Base-by-base conservation (phyloP, 768 basidiomycete species). In the Boletellus ananiceps region DNA sequence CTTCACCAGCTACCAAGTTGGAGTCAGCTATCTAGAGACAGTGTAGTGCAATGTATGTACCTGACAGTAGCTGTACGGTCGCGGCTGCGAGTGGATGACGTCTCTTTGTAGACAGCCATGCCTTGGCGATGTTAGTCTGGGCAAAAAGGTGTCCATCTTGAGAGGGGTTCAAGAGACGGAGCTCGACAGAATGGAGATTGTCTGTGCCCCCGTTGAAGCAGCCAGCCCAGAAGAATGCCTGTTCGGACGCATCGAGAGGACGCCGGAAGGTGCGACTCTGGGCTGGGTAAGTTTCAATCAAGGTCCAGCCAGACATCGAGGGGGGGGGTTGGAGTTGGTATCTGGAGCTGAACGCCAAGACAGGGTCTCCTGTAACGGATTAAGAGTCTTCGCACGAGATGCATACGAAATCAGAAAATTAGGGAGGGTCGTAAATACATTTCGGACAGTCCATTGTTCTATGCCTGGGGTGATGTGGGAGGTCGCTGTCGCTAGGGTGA, bases 71-170 rank as follows among this genome's bases (percentile, higher is more conserved):
- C 8, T 47, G 14, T 5, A 46, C 13, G 18, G 44, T 37, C 9
- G 44, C 36, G 7, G 36, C 44, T 15, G 36, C 27, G 13, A 46
- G 46, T 7, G 46, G 37, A 27, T 15, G 21, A 21, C 37, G 46
- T 19, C 46, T 31, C 37, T 46, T 46, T 39, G 46, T 39, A 21
- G 46, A 46, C 14, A 46, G 29, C 46, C 46, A 46, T 4, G 46
- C 46, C 13, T 29, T 31, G 46, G 32, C 14, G 15, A 46, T 32
- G 12, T 46, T 46, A 2, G 36, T 9, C 3, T 46, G 37, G 7
- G 37, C 38, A 32, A 32, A 47, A 15, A 47, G 29, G 12, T 23
- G 29, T 6, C 2, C n/a, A 18, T 47, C 29, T 16, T 14, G 18
- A 23, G 46, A 32, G 21, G 41, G 8, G 12, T 39, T 18, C 15